phyloP scores from a whole-genome alignment of 306 rosid species.

The Adenanthera pavonina region DNA sequence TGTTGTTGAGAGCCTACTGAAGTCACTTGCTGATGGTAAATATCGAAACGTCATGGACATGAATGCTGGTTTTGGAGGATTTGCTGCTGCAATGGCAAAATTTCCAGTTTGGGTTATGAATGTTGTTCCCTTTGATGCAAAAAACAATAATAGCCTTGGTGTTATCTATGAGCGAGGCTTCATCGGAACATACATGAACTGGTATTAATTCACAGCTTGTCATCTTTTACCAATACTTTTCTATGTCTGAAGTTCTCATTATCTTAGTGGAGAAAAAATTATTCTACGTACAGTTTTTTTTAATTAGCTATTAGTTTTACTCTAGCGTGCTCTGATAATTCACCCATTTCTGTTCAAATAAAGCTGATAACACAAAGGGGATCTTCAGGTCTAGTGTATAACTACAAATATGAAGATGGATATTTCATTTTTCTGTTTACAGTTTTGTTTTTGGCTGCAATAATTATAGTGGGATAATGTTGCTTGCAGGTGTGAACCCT shows the following conservation, averaged over 20 bases:
- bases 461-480: too few species aligned
- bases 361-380: too few species aligned
- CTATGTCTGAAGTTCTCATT: background rate
- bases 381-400: too few species aligned
- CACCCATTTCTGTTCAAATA: too few species aligned
- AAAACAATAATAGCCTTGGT: constrained; percentile 43
- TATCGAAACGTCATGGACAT: constrained; percentile 67
- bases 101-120: constrained; percentile 62
- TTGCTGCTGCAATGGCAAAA: constrained; percentile 61
- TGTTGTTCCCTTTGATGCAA: constrained; percentile 59
- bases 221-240: background rate
- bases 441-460: too few species aligned
- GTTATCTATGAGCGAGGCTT: constrained; percentile 59
- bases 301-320: background rate
- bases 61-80: constrained; percentile 63
- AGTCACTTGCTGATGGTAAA: constrained; percentile 49
- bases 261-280: background rate
- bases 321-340: too few species aligned
- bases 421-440: background rate
- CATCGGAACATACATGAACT: constrained; percentile 66
- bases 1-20: constrained; percentile 35
- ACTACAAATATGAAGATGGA: too few species aligned
- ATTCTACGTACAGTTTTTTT: background rate
- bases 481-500: constrained; percentile 64
- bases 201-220: constrained; percentile 40